Conservation (phyloP, 1,139 yeast genomes). For the Yamadazyma mexicana region DNA sequence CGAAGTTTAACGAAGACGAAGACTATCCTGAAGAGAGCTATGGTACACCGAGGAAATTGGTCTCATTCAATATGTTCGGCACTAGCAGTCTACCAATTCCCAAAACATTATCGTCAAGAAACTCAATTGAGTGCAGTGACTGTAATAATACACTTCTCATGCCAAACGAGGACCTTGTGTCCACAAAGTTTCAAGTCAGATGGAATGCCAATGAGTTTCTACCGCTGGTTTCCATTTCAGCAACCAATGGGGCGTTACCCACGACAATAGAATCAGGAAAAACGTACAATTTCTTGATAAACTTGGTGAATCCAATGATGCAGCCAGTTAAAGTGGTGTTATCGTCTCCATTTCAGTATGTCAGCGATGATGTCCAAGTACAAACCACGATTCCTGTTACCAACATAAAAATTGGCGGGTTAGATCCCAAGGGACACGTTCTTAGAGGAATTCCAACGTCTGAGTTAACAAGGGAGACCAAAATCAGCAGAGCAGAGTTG, state of each 20-base stretch:
- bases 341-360: slow-evolving; percentile 14
- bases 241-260: slow-evolving; percentile 6
- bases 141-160: slow-evolving; percentile 28
- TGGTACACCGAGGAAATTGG: not conserved
- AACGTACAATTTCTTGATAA: slow-evolving; percentile 22
- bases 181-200: slow-evolving; percentile 30
- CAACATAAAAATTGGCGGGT: slow-evolving; percentile 19
- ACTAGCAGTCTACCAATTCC: slow-evolving; percentile 12
- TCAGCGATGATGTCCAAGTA: slow-evolving; percentile 5
- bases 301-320: slow-evolving; percentile 32
- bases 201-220: slow-evolving; percentile 37
- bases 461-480: slow-evolving; percentile 29
- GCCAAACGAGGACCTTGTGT: slow-evolving; percentile 28
- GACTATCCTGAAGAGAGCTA: slow-evolving; percentile 4
- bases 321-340: slow-evolving; percentile 13
- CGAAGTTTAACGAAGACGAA: slow-evolving; percentile 9
- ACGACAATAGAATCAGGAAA: slow-evolving; percentile 11
- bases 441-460: slow-evolving; percentile 31
- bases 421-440: slow-evolving; percentile 12
- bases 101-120: slow-evolving; percentile 24
- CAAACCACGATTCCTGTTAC: slow-evolving; percentile 28
- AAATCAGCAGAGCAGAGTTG: slow-evolving; percentile 32
- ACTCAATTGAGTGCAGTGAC: slow-evolving; percentile 25
- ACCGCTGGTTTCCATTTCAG: slow-evolving; percentile 23
- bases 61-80: slow-evolving; percentile 4